A percentile compares a stretch with the other conserved stretches of the same genome.
Evolutionary conservation across 2,329 filamentous ascomycete species (phyloP).

Genomic region (Myriosclerotinia curreyana): DNA sequence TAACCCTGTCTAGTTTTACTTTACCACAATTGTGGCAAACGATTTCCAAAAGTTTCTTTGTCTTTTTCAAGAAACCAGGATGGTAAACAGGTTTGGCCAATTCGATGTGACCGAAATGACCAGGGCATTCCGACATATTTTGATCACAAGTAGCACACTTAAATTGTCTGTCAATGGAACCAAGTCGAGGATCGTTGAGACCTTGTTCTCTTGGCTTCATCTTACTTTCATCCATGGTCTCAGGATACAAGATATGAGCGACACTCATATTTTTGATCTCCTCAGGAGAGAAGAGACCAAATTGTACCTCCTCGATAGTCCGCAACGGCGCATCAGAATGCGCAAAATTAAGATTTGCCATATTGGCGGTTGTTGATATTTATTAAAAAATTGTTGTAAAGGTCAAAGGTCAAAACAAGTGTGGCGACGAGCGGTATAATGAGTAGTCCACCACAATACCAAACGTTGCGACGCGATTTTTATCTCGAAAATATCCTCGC

Average conservation of each 20-base stretch:
- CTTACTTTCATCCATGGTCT: conserved; percentile 97
- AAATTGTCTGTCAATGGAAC: conserved; percentile 92
- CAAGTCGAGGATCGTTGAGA: conserved; percentile 91
- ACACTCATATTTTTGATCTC: conserved; percentile 99
- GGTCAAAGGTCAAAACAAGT: conserved; percentile 13
- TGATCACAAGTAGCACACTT: conserved; percentile 96
- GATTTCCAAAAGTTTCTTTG: conserved; percentile 98
- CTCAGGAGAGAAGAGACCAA: conserved; percentile 93
- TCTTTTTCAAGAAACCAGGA: conserved; percentile 93
- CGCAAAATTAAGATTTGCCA: conserved; percentile 89
- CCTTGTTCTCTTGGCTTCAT: conserved; percentile 87
- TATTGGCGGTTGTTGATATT: conserved; percentile 47
- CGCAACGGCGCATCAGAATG: conserved; percentile 94
- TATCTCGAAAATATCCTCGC: conserved; percentile 22
- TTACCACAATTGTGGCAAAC: conserved; percentile 99
- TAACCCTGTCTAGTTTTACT: conserved; percentile 96
- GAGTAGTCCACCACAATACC: conserved; percentile 23
- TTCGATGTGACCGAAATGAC: conserved; percentile 98
- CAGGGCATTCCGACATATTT: conserved; percentile 91
- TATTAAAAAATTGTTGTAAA: conserved; percentile 18
- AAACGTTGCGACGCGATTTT: conserved; percentile 32
- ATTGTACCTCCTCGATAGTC: conserved; percentile 98
- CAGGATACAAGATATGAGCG: conserved; percentile 92
- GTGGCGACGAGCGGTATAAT: conserved; percentile 25
- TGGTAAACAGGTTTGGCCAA: conserved; percentile 95